Conservation (phyloP, 768 basidiomycete genomes). For the Rhodotorula kratochvilovae region DNA sequence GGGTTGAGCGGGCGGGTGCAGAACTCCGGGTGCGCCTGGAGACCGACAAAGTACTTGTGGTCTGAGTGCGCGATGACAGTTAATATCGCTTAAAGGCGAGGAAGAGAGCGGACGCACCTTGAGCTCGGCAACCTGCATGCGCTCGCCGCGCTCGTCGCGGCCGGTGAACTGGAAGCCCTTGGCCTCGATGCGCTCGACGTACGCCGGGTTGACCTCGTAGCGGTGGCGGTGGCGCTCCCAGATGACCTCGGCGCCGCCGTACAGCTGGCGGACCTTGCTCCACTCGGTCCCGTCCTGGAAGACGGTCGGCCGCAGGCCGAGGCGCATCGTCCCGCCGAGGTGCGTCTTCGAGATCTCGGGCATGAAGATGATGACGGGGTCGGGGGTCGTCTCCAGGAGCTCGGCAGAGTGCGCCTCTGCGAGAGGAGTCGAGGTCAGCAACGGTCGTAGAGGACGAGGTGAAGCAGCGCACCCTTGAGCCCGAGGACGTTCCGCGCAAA, state of each 20-base stretch:
- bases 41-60: constrained; percentile 86
- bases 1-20: constrained; percentile 97
- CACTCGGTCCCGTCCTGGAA: constrained; percentile 71
- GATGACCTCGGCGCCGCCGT: constrained; percentile 71
- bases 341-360: constrained; percentile 97
- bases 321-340: constrained; percentile 99
- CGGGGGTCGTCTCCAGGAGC: constrained; percentile 54
- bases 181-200: constrained; percentile 64
- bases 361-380: constrained; percentile 88
- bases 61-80: constrained; percentile 52
- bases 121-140: constrained; percentile 94
- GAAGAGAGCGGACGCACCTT: constrained; percentile 54
- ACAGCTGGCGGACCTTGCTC: constrained; percentile 71
- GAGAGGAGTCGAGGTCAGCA: not conserved
- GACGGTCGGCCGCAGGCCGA: constrained; percentile 93
- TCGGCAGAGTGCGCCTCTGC: constrained; percentile 81
- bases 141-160: constrained; percentile 89
- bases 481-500: constrained; percentile 82
- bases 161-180: constrained; percentile 76
- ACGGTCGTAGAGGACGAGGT: not conserved
- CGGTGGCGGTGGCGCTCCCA: constrained; percentile 97
- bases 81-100: not conserved
- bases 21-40: constrained; percentile 98
- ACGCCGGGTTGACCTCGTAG: constrained; percentile 89
- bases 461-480: constrained; percentile 56